Base-by-base conservation (phyloP, 805 yeast genomes). In the Alloascoidea hylecoeti region DNA sequence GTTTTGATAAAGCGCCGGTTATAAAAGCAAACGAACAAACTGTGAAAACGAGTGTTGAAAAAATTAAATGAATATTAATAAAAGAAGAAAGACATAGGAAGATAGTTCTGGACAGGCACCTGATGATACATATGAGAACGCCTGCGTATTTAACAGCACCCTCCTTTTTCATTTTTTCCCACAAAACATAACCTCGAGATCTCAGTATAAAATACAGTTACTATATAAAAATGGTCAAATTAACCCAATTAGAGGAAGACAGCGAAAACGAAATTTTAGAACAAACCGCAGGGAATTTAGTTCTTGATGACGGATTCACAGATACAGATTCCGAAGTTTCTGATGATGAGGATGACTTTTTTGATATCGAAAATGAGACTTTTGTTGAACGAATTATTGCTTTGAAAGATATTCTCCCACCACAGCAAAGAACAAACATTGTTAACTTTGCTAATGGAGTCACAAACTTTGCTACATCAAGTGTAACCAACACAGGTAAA, bases 381-480 rank as follows among this genome's bases (percentile, higher is more conserved):
- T 47, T 92, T 14, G 60, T 67, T 43, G 97, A 92, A 50, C 81
- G 99, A 72, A 58, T 92, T 45, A 73, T 74, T 44, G 98, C 99
- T 37, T 72, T 92, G 51, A 85, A 78, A 60, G 96, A 92, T 56
- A 82, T 89, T 39, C 66, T 92, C 38, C 84, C 96, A 35, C 96
- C 96, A 49, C 70, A 71, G 48, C 86, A 82, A 58, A 80, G 97
- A 65, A 61, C 67, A 37, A 50, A 52, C 38, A 46, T 79, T 38
- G 41, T 57, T 17, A 43, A 49, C 28, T 35, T 62, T 17, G 50
- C 55, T 43, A 42, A 52, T 32, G 36, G 58, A 17, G 49, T 61
- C 14, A 48, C 59, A 42, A 56, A 65, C 34, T 59, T 72, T 32
- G 49, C 75, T 30, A 58, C 60, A 41, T 41, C 66, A 23, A 67